A percentile compares a stretch with the other conserved stretches of the same genome.
phyloP scores from a whole-genome alignment of 768 basidiomycete genomes.

The Lactifluus rugatus region DNA sequence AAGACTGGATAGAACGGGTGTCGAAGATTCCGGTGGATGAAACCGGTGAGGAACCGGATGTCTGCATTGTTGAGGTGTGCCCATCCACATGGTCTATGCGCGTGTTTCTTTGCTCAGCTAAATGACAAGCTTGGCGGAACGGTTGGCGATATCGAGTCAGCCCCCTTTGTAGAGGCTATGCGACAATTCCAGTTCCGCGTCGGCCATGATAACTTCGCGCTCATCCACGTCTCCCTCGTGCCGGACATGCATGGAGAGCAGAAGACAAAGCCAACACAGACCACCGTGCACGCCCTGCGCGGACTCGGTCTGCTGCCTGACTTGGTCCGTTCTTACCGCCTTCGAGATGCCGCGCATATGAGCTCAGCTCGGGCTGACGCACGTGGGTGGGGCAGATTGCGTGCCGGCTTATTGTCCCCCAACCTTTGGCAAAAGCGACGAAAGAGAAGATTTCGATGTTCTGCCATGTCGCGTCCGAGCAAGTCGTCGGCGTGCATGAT shows the following conservation, averaged over 20 bases:
- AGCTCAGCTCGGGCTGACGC: not conserved
- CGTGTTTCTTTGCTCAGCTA: not conserved
- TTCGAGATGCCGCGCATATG: not conserved
- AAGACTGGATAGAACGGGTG: conserved; percentile 97
- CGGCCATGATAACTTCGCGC: conserved; percentile 90
- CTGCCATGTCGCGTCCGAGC: conserved; percentile 85
- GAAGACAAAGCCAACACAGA: conserved; percentile 98
- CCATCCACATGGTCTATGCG: not conserved
- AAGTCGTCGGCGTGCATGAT: conserved; percentile 93
- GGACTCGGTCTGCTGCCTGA: conserved; percentile 91
- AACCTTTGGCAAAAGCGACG: conserved; percentile 73
- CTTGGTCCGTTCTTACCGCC: conserved; percentile 43
- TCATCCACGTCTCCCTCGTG: conserved; percentile 96
- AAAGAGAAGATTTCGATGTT: conserved; percentile 99
- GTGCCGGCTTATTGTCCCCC: conserved; percentile 73
- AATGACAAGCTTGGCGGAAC: conserved; percentile 79
- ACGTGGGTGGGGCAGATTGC: conserved; percentile 55
- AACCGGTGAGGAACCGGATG: conserved; percentile 85
- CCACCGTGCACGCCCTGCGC: conserved; percentile 86
- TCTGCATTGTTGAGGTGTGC: conserved; percentile 92
- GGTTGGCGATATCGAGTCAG: conserved; percentile 97
- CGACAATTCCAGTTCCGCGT: conserved; percentile 99
- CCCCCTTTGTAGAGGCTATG: conserved; percentile 97
- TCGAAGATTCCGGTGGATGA: conserved; percentile 92
- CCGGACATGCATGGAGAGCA: conserved; percentile 98